Evolutionary conservation across 805 yeast genomes (phyloP), one percentile per base, ranked within the genome.

Genomic region (Lipomyces sp.): DNA sequence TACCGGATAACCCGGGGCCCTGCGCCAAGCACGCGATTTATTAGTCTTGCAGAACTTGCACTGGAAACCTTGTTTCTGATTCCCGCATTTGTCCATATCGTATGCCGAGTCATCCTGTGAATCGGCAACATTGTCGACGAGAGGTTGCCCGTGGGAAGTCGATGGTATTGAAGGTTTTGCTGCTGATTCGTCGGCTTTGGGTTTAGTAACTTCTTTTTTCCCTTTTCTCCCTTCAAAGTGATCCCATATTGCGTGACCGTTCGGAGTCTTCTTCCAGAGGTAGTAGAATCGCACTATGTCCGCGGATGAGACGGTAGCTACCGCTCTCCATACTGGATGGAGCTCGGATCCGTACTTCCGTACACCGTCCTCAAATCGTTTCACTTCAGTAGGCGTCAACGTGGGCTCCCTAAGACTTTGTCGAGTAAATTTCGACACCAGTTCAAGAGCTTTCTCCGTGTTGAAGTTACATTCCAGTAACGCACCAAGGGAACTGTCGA

Each of bases 251-350:
- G 76, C 74, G 69, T 84, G 87, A 0, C 98, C 98, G 55, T 82
- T 82, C 37, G 84, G 80, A 0, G 97, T 89, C 76, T 93, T 93
- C 77, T 93, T 93, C 98, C 98, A 94, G 62, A 91, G 79, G 73
- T 94, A 94, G 74, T 92, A 94, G 75, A 83, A 92, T 64, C 98
- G 79, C 1, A 94, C 98, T 69, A 92, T 81, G 88, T 88, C 90
- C 0, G 93, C 84, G 63, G 86, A 80, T 0, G 92, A 80, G 72
- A 90, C 96, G 0, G 92, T 83, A 37, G 83, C 84, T n/a, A 94
- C 95, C 64, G 83, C 85, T 74, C 87, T 84, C 69, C 75, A 85
- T 0, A 91, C 93, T 0, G 89, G 91, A 74, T 86, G 87, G 35
- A 95, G 78, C 72, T 93, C 97, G 73, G 90, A 87, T 4, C 97